Base-by-base conservation (phyloP, 129 eudicot genomes). In the Ambrosia trifida region DNA sequence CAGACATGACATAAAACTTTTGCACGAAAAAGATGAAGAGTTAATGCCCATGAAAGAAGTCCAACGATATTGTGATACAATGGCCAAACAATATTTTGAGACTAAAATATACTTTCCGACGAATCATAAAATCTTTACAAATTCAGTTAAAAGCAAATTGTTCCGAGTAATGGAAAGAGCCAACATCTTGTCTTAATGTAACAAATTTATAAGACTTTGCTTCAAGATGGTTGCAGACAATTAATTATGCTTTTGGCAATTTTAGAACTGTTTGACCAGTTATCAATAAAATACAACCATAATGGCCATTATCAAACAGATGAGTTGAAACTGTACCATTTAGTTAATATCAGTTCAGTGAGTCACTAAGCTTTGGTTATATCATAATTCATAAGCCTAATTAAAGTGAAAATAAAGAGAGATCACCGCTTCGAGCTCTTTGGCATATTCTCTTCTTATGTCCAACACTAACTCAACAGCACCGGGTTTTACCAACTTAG, bases 381-480 rank as follows among this genome's bases (percentile, higher is more conserved):
- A n/a, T 57, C 41, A 1, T 38, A 38, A 5, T 5, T 38, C 6
- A 40, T 28, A 58, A 17, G 57, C n/a, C 76, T 49, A 44, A 77
- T 66, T 45, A 28, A 70, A 81, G 73, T 49, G 16, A 45, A 35
- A 38, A 18, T 56, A 52, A 56, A 64, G 44, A 64, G 47, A 74
- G 9, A 64, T 66, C 56, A 92, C 98, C 95, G 90, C 92, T 50
- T 85, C 96, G 13, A 89, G 92, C 75, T 89, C 87, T 64, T 69
- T 75, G 53, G 92, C 72, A 63, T 85, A 93, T 74, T 93, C 98
- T 78, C 88, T 84, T 85, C 95, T 83, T 70, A 87, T 83, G 64
- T 85, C 98, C 58, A 76, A 72, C 38, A 87, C 83, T 51, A 92
- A 78, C 71, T 83, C 98, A 67, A 83, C 85, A 70, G 89, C 87